Base-by-base conservation (phyloP, 2,329 filamentous ascomycete genomes). In the Chaetomium sp. region DNA sequence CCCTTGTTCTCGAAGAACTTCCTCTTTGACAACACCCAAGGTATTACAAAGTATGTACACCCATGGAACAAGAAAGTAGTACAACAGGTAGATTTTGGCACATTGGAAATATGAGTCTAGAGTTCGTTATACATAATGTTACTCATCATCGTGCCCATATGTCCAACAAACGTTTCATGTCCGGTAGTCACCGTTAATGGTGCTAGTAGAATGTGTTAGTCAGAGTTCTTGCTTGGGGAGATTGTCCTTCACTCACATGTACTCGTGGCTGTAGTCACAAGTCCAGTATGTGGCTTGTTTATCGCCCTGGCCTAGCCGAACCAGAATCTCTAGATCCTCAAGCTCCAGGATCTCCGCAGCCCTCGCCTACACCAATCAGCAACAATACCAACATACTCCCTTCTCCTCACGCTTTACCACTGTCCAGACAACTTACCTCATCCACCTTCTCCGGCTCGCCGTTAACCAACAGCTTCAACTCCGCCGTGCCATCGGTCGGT, bases 221-320 rank as follows among this genome's bases (percentile, higher is more conserved):
- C 14, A 67, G 61, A 60, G 63, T 5, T 8, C 14, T 7, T 32
- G 7, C 33, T 7, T 8, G 14, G 6, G 14, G 1, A 34, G 34
- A 4, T 10, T n/a, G 14, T 33, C 11, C 12, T 12, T 43, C 8
- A 69, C 66, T 70, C 60, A 68, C 69, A 82, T 82, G 67, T 84
- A 95, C 76, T 91, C 88, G 67, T 91, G 88, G 67, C 86, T 90
- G 64, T 91, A 89, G 69, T 95, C 89, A 67, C 89, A 94, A 41
- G 89, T 94, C 84, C 88, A 94, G 69, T 89, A 89, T 5, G 84
- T 82, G 1, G 86, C 85, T 69, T 86, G 81, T 67, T 85, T 78
- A 37, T 79, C 75, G 42, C 83, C 85, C 46, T 86, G 87, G 33
- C 87, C 88, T 53, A 95, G 69, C 56, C 78, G 79, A 5, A 95